Conservation (phyloP, 768 basidiomycete genomes). For the Pluteus cervinus region DNA sequence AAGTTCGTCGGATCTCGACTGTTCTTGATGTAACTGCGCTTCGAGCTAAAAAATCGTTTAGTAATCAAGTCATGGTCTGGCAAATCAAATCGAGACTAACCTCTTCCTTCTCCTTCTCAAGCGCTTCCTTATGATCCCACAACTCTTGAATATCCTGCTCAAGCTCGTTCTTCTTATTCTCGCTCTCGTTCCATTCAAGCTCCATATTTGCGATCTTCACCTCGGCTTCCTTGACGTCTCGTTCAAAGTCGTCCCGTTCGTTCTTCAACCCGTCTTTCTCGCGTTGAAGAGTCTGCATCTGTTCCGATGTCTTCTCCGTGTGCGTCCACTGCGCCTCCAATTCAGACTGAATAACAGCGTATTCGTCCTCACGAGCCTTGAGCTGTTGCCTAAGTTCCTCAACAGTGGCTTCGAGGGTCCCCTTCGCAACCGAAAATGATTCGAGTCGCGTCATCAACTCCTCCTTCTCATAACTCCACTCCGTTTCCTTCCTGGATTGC, state of each 20-base stretch:
- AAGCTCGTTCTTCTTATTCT: constrained; percentile 48
- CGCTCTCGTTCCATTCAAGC: constrained; percentile 47
- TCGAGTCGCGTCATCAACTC: constrained; percentile 37
- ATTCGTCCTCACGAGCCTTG: constrained; percentile 37
- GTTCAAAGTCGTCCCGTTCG: constrained; percentile 34
- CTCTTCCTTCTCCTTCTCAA: constrained; percentile 52
- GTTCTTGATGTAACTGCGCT: constrained; percentile 45
- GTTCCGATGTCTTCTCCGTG: constrained; percentile 51
- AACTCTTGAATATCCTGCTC: constrained; percentile 51
- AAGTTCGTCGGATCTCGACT: constrained; percentile 44
- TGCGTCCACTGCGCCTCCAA: constrained; percentile 68
- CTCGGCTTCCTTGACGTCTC: constrained; percentile 36
- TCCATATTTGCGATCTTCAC: constrained; percentile 41
- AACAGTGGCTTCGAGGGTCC: constrained; percentile 35
- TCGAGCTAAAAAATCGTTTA: constrained; percentile 34
- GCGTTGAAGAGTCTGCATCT: constrained; percentile 31
- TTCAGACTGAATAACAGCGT: constrained; percentile 48
- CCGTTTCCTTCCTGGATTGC: no score
- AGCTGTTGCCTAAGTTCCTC: constrained; percentile 34
- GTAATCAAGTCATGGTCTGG: background rate
- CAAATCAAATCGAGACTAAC: constrained; percentile 24
- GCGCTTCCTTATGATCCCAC: constrained; percentile 42
- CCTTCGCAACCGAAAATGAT: constrained; percentile 37
- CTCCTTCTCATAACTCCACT: constrained; percentile 48
- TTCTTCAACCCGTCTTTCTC: constrained; percentile 28